A percentile compares a stretch with the other conserved stretches of the same genome.
These are phyloP conservation scores for Sanghuangporus weigelae DNA, from an alignment of 1,284 basidiomycete genomes.

Conservation along the genomic window DNA sequence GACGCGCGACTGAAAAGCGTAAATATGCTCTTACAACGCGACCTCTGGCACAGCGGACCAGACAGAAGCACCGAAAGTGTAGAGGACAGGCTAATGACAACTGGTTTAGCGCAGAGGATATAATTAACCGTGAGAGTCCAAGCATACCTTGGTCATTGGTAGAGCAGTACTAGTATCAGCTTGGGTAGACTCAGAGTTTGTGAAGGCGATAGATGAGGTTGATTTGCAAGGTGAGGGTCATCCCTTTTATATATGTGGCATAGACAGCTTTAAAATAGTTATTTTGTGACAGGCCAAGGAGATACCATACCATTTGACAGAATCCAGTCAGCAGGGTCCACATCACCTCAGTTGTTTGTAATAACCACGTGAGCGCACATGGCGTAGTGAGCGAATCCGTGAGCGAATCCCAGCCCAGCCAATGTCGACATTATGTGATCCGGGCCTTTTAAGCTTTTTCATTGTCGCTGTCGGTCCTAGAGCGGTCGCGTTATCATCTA, in stretches of 20 bases:
- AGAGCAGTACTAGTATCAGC: background rate
- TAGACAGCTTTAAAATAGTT: background rate
- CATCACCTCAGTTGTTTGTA: background rate
- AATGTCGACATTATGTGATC: too few species aligned
- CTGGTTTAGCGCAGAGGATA: background rate
- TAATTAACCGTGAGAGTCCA: background rate
- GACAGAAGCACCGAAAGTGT: conserved; percentile 40
- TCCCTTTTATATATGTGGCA: background rate
- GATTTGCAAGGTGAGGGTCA: background rate
- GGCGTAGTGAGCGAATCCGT: background rate
- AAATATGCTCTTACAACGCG: conserved; percentile 33
- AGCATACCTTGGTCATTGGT: background rate
- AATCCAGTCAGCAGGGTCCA: background rate
- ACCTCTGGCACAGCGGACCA: conserved; percentile 47
- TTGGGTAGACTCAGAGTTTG: background rate
- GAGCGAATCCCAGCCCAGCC: too few species aligned
- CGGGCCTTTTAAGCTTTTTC: too few species aligned
- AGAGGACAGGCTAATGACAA: conserved; percentile 26
- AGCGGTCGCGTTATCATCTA: too few species aligned
- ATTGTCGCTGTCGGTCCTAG: too few species aligned
- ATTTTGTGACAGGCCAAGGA: background rate
- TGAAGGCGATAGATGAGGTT: background rate
- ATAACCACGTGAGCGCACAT: background rate
- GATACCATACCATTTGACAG: background rate
- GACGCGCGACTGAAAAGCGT: background rate